Evolutionary conservation across 1,284 basidiomycete species (phyloP), one percentile per base, ranked within the genome.

Genomic region (Papiliotrema fonsecae): DNA sequence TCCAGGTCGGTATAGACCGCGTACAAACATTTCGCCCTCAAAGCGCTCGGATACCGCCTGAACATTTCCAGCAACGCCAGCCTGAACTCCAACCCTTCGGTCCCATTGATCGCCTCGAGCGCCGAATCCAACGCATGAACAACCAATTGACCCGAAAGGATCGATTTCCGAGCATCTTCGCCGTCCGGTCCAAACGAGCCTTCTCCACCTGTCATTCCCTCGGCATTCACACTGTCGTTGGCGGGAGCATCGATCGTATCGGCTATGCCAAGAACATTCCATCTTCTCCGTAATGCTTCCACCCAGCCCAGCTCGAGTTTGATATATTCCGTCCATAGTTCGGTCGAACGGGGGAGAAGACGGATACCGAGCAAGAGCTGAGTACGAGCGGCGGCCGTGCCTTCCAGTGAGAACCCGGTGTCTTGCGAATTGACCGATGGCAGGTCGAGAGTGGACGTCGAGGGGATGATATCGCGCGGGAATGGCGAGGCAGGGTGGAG

Each of bases 271-370:
- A 75, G 77, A 6, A 88, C 78, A 40, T 79, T 81, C 89, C 89
- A 93, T 36, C 91, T 78, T 52, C 88, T 76, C 35, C 89, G 76
- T 45, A 96, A 75, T 10, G 82, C 82, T 75, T 96, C 91, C 16
- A 91, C 79, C 71, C 91, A 96, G 3, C 86, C 85, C 7, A 94
- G 75, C 70, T 97, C 92, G 82, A 96, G 89, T 62, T 85, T 85
- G 56, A 91, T 82, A 69, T 93, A 92, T 69, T 91, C 89, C 28
- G 78, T 77, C 89, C 89, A 94, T 68, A 94, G 77, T 52, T 83
- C 81, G 19, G 81, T 71, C 54, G 81, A 86, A 37, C 84, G 79
- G 6, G 78, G 75, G 54, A 90, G 83, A 46, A 92, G 69, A 26
- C 92, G 81, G 41, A 96, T 78, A 2, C 90, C 92, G 3, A 92